phyloP scores from a whole-genome alignment of 2,329 filamentous ascomycete genomes.

The Hymenoscyphus infarciens region DNA sequence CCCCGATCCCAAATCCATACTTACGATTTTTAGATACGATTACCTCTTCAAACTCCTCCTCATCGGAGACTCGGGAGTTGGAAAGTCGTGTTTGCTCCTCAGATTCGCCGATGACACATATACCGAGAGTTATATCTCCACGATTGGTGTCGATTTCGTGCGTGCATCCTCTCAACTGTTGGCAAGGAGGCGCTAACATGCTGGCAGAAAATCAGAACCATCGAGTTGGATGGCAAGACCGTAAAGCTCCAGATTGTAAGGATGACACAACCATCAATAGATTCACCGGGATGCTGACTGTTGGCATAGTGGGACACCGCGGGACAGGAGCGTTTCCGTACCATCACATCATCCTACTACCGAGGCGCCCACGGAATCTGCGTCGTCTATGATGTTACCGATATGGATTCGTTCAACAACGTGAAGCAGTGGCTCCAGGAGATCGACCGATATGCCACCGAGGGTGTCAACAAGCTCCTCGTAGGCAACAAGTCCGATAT shows the following conservation, averaged over 20 bases:
- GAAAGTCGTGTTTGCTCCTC: slow-evolving; percentile 97
- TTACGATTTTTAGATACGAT: slow-evolving; percentile 75
- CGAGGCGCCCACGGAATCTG: slow-evolving; percentile 98
- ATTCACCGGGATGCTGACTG: slow-evolving; percentile 31
- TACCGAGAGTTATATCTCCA: slow-evolving; percentile 99
- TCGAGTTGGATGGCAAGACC: slow-evolving; percentile 98
- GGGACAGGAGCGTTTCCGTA: slow-evolving; percentile 98
- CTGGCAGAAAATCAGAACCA: slow-evolving; percentile 94
- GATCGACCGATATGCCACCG: slow-evolving; percentile 98
- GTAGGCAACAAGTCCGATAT: slow-evolving; percentile 99
- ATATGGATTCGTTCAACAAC: slow-evolving; percentile 99
- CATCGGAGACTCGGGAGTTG: slow-evolving; percentile 99
- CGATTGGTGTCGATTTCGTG: slow-evolving; percentile 99
- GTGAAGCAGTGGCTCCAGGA: slow-evolving; percentile 99
- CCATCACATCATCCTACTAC: slow-evolving; percentile 99
- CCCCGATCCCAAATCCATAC: slow-evolving; percentile 16
- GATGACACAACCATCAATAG: slow-evolving; percentile 21
- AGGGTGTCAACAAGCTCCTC: slow-evolving; percentile 98
- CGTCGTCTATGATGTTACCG: slow-evolving; percentile 99
- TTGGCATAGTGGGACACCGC: slow-evolving; percentile 88
- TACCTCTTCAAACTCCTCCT: slow-evolving; percentile 99
- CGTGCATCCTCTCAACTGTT: slow-evolving; percentile 35
- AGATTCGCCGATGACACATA: slow-evolving; percentile 99
- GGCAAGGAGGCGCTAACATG: slow-evolving; percentile 33
- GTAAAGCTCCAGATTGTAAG: slow-evolving; percentile 99